Evolutionary conservation across 164 flowering plant species (phyloP), one percentile per base, ranked within the genome.

Genomic region (Cinnamomum micranthum): DNA sequence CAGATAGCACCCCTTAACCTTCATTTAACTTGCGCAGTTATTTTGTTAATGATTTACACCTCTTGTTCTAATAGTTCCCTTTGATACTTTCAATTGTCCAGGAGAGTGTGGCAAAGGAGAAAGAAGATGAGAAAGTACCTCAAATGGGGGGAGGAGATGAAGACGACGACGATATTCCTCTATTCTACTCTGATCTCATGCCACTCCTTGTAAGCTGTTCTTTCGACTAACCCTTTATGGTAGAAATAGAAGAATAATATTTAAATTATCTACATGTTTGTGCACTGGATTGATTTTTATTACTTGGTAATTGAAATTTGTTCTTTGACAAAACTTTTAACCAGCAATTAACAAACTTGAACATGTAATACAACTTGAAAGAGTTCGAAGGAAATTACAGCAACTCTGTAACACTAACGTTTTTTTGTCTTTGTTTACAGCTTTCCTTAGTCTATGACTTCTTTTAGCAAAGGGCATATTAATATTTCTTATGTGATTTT

Each of bases 151-250:
- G n/a, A 59, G 69, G 65, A 25, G 70, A 7, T 70, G 41, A 77
- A 65, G 85, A 79, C 23, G 82, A 87, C 23, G 98, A 92, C 72
- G 98, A 96, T 14, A 81, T 87, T 74, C 72, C 98, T 35, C 91
- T 96, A 51, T 93, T 96, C 84, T 96, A 96, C 76, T 86, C 98
- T 7, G 99, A 96, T 80, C 58, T 92, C 73, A 88, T 96, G 98
- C 97, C 99, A 4, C 90, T 96, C 13, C 94, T 96, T n/a, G 99
- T 95, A 89, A 83, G 89, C 15, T 70, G 9, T 20, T 50, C 23
- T 64, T 65, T n/a, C 77, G 72, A 71, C 64, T 64, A 13, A 22
- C 59, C 60, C 2, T 55, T 55, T 55, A 55, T 55, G 60, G n/a
- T 15, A 55, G 60, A 55, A 55, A 55, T 14, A 14, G 19, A 15